Conservation (phyloP, 495 filamentous ascomycete genomes). For the Elaphomyces granulatus region DNA sequence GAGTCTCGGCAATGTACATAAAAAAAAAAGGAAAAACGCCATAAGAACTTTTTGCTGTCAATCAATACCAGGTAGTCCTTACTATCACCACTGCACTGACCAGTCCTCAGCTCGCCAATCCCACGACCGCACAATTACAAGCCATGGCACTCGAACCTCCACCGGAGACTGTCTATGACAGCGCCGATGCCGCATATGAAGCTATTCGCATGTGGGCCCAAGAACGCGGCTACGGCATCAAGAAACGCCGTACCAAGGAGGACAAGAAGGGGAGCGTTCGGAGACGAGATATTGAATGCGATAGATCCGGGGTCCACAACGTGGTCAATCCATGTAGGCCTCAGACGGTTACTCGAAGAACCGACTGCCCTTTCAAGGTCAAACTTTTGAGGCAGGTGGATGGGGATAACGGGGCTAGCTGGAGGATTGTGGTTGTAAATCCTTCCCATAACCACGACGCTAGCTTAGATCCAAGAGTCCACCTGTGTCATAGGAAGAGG, state of each 20-base stretch:
- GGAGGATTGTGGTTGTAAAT: background rate
- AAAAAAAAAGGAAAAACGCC: too few species aligned
- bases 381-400: background rate
- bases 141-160: background rate
- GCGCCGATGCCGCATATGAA: background rate
- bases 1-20: too few species aligned
- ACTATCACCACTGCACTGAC: too few species aligned
- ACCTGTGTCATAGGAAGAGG: background rate
- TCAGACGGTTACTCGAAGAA: background rate
- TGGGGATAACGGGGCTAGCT: background rate
- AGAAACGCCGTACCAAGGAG: background rate
- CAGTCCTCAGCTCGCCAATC: too few species aligned
- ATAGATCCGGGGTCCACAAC: background rate
- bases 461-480: background rate
- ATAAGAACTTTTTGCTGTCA: too few species aligned
- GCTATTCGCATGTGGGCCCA: background rate
- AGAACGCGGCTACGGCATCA: background rate
- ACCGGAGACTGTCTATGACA: background rate
- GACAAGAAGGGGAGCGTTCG: background rate
- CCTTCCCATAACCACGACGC: background rate
- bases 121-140: too few species aligned
- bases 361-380: background rate
- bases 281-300: background rate
- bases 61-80: too few species aligned
- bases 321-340: background rate